Base-by-base conservation (phyloP, 768 basidiomycete genomes). In the Mycena rebaudengoi region DNA sequence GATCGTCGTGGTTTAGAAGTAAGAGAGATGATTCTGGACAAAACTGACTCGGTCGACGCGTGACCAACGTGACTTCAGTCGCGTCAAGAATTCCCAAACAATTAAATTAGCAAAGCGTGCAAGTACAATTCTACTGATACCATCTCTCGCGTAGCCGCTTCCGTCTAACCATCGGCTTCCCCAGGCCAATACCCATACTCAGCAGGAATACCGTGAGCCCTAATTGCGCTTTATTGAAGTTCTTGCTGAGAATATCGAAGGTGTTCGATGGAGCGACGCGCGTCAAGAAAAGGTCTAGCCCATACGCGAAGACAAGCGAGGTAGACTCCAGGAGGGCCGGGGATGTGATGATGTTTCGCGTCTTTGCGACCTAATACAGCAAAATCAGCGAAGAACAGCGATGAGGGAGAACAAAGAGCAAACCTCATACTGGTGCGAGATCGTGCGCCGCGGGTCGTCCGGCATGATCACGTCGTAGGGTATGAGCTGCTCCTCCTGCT, bases 241-340 rank as follows among this genome's bases (percentile, higher is more conserved):
- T 89, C 75, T 96, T 92, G 69, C 86, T 94, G 8, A 99, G 85
- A 25, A 98, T 89, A 72, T 99, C 97, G 70, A 99, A 99, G 20
- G 95, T 94, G 39, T 87, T 88, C 12, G 94, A 96, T 2, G 96
- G 95, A 37, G 92, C 86, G 5, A 94, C 84, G 16, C 95, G 86
- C 12, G 94, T 94, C 26, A 89, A 80, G 84, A 98, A 98, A 66
- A 98, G 82, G 77, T 99, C 97, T 8, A 96, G 82, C 5, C 97
- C 96, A 70, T 90, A 89, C 1, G 89, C 87, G 71, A 98, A 88
- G 26, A 98, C 86, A 7, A 98, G 78, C 0, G 95, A 95, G 0
- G 95, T 98, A 5, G 95, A 96, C 76, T 99, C 97, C 25, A 98
- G 86, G 3, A 94, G 83, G 0, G 96, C 89, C 0, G 96, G 93